Base-by-base conservation (phyloP, 2,329 filamentous ascomycete genomes). In the Xylaria sp. region DNA sequence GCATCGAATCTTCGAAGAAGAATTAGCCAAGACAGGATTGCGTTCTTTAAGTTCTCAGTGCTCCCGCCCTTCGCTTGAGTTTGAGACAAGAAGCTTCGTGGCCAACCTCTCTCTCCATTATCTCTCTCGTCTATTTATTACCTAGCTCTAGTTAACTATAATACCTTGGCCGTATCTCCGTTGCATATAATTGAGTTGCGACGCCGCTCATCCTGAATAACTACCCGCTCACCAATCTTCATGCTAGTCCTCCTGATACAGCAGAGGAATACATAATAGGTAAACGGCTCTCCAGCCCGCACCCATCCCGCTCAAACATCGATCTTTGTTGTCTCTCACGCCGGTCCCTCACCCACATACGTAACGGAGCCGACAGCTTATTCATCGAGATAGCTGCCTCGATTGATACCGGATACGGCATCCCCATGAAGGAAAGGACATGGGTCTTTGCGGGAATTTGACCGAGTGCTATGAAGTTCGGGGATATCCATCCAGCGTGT, bases 1-100 rank as follows among this genome's bases (percentile, higher is more conserved):
- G 75, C 74, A 75, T 65, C 71, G 73, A 75, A 75, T 59, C 68
- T 75, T 76, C 73, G 70, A 72, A 72, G 72, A 75, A 76, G 71
- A 64, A 64, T 67, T 55, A 70, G 74, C 74, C 72, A 76, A 75
- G 74, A 64, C 59, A 47, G 11, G 39, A 36, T 56, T 54, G 48
- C 57, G 47, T 68, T 66, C 54, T 71, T 68, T 64, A 71, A 68
- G 63, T 63, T 68, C 54, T 57, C 65, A 51, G 60, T 68, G 56
- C 58, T 59, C 48, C 68, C 65, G 30, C 56, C 59, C 39, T 42
- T 42, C 34, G 34, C 34, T 36, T 56, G 39, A 27, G 42, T 51
- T 24, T 19, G 56, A 47, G 34, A 57, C 32, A 56, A 30, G 24
- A 39, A 39, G 3, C 27, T 53, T 14, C 34, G 30, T 56, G 32